Evolutionary conservation across 164 flowering plant species (phyloP).

Genomic region (Piper betle): DNA sequence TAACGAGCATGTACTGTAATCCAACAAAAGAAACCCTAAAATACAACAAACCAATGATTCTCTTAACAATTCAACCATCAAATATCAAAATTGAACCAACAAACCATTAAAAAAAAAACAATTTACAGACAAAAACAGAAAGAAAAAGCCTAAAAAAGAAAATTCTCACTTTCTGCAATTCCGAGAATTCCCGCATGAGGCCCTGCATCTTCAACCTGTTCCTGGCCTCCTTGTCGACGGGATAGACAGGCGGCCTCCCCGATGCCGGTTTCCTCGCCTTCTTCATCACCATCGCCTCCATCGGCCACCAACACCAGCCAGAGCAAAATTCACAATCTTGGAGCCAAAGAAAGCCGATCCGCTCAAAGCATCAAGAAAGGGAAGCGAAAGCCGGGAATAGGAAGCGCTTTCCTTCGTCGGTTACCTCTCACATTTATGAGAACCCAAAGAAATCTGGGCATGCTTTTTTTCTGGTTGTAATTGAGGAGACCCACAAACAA

Average conservation of each 20-base stretch:
- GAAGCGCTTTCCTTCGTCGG: no score
- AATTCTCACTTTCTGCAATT: slow-evolving; percentile 38
- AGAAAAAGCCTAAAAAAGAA: background rate
- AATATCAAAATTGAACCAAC: no score
- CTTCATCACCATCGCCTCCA: slow-evolving; percentile 29
- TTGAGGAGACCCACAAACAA: no score
- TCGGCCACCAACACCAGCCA: background rate
- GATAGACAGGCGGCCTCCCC: slow-evolving; percentile 14
- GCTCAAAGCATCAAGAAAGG: background rate
- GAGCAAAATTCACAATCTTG: no score
- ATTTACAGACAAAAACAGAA: background rate
- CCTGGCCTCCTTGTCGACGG: slow-evolving; percentile 32
- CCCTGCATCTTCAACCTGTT: slow-evolving; percentile 43
- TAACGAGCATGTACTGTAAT: no score
- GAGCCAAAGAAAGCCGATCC: background rate
- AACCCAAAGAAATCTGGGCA: no score
- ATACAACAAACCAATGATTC: no score
- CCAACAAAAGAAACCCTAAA: no score
- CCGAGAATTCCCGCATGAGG: slow-evolving; percentile 57
- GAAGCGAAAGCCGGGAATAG: background rate
- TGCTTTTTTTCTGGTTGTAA: no score
- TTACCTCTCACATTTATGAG: no score
- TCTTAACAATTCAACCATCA: no score
- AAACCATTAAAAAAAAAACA: no score
- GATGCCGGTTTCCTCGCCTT: slow-evolving; percentile 32